These are phyloP conservation scores for Cryptosporidium sp. DNA, from an alignment of 169 alveolate species.

Conservation along the genomic window DNA sequence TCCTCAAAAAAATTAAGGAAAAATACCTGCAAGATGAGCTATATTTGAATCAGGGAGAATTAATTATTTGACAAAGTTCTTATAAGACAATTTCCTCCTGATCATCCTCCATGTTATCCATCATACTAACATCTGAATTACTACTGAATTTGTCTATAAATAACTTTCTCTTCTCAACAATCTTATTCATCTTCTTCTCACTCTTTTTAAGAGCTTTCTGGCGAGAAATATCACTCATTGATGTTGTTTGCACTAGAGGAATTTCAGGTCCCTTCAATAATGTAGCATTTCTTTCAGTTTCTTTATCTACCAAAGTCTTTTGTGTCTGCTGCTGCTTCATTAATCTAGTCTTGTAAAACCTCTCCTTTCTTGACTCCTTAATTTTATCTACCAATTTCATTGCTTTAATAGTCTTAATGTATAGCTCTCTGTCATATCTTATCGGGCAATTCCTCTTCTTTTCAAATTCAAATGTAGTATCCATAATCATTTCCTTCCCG, in stretches of 20 bases:
- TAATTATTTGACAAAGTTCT: neutral
- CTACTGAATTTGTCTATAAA: conserved; percentile 20
- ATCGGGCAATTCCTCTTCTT: conserved; percentile 95
- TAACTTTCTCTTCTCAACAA: conserved; percentile 47
- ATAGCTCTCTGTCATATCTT: conserved; percentile 94
- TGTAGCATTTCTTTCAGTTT: conserved; percentile 59
- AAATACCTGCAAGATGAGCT: neutral
- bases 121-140: conserved; percentile 14
- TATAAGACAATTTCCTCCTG: conserved; percentile 48
- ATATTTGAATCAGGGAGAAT: neutral
- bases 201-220: conserved; percentile 28
- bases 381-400: conserved; percentile 94
- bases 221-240: conserved; percentile 55
- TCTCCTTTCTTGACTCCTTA: conserved; percentile 89
- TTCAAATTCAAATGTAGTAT: conserved; percentile 96
- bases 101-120: neutral
- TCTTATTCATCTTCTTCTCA: conserved; percentile 56
- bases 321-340: conserved; percentile 73
- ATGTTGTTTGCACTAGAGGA: conserved; percentile 29
- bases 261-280: conserved; percentile 71
- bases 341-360: conserved; percentile 77
- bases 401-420: conserved; percentile 95
- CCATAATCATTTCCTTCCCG: conserved; percentile 96
- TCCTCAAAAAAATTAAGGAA: neutral
- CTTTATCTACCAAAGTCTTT: conserved; percentile 62